Base-by-base conservation (phyloP, 768 basidiomycete genomes). In the Boletus insuetus region DNA sequence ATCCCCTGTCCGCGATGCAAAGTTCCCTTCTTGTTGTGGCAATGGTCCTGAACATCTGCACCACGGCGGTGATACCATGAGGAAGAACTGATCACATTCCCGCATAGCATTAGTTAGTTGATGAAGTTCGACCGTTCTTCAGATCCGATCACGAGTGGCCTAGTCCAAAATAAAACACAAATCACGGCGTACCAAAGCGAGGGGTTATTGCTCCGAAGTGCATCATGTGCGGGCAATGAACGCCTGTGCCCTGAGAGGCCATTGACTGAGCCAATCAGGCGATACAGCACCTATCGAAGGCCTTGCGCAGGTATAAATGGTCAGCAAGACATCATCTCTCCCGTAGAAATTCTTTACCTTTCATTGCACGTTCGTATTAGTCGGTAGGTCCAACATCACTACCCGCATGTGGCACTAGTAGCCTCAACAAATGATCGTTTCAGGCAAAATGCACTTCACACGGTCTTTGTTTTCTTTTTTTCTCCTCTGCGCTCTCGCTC, bases 391-490 rank as follows among this genome's bases (percentile, higher is more conserved):
- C 24, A n/a, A 37, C 4, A 12, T 16, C 12, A 37, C 26, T 29
- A 8, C 8, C 14, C 16, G 24, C 13, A 37, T 39, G n/a, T n/a
- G 6, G 14, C 38, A n/a, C 16, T 17, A 7, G 8, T 39, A 8
- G 26, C 17, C 8, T 13, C 14, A n/a, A 8, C 38, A 29, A 29
- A 29, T 9, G 26, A 37, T 16, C 35, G 38, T 29, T 3, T 12
- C 26, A 57, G 48, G 17, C 8, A 41, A 13, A n/a, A 58, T 58
- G 56, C 39, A 39, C 34, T 46, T 58, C 19, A 3, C 24, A 9
- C 45, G 2, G 6, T 5, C 14, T n/a, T n/a, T 58, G 11, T 7
- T 51, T 7, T 2, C 38, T 1, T 3, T 10, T 1, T 31, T 31
- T 26, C 51, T 19, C 3, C 29, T 51, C 11, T 51, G 34, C 20